Evolutionary conservation across 139 green algal species (phyloP).

Genomic region (Volvox reticuliferus): DNA sequence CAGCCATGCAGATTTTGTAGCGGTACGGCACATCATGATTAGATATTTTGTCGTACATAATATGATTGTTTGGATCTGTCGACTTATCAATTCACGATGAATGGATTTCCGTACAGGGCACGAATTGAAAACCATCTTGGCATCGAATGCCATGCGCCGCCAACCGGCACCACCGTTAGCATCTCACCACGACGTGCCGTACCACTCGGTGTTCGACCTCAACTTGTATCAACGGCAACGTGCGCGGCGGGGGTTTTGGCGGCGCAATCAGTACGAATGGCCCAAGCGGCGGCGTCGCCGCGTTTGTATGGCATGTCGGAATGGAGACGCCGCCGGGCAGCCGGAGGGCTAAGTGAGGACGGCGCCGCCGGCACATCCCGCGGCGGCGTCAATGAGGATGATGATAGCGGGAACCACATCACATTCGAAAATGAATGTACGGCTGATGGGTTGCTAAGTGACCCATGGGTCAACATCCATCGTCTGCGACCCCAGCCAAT

Average conservation of each 20-base stretch:
- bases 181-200: neutral
- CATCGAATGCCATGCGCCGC: constrained; percentile 37
- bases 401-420: no score
- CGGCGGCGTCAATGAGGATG: no score
- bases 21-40: no score
- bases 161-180: constrained; percentile 26
- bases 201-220: constrained; percentile 23
- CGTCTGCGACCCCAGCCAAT: neutral
- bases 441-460: no score
- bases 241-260: neutral
- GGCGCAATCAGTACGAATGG: neutral
- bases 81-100: no score
- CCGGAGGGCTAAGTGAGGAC: no score
- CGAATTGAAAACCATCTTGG: constrained; percentile 23
- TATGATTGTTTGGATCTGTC: no score
- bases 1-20: no score
- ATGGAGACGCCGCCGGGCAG: neutral
- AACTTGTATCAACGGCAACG: neutral
- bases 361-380: no score
- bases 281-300: neutral
- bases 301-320: neutral
- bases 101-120: neutral
- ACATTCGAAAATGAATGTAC: no score
- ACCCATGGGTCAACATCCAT: no score
- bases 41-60: no score